These are phyloP conservation scores for Bipolaris cookei DNA, from an alignment of 2,329 filamentous ascomycete species.

Conservation along the genomic window DNA sequence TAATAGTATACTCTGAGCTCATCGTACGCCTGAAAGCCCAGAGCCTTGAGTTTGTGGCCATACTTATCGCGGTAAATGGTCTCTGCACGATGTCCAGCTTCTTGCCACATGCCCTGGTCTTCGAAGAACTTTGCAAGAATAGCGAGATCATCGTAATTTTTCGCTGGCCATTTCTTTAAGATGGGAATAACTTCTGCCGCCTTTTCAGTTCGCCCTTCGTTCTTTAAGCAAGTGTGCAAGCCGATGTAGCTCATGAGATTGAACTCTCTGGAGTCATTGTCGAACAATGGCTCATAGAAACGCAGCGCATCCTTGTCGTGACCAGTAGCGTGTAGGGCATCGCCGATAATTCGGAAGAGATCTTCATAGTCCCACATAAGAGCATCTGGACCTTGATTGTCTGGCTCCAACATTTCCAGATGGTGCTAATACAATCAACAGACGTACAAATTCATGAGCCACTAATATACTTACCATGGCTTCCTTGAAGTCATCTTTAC, in stretches of 20 bases:
- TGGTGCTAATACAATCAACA: slow-evolving; percentile 50
- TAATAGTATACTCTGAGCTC: slow-evolving; percentile 38
- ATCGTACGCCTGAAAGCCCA: slow-evolving; percentile 40
- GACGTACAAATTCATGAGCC: slow-evolving; percentile 52
- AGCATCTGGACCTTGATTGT: slow-evolving; percentile 58
- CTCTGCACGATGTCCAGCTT: slow-evolving; percentile 55
- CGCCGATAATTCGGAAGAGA: slow-evolving; percentile 75
- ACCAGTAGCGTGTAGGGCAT: slow-evolving; percentile 61
- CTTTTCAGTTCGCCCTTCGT: slow-evolving; percentile 66
- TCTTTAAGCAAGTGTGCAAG: slow-evolving; percentile 68
- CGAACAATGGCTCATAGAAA: slow-evolving; percentile 61
- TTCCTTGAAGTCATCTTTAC: slow-evolving; percentile 67
- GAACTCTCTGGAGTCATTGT: slow-evolving; percentile 32
- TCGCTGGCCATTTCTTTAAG: slow-evolving; percentile 73
- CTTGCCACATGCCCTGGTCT: slow-evolving; percentile 66
- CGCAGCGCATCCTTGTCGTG: slow-evolving; percentile 62
- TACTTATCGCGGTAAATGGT: slow-evolving; percentile 74
- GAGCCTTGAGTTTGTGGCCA: slow-evolving; percentile 53
- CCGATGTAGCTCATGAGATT: slow-evolving; percentile 41
- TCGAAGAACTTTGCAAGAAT: slow-evolving; percentile 87
- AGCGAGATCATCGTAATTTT: slow-evolving; percentile 76
- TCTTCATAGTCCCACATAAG: slow-evolving; percentile 73
- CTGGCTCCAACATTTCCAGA: slow-evolving; percentile 70
- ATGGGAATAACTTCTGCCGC: slow-evolving; percentile 80
- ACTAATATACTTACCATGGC: slow-evolving; percentile 70